A percentile compares a stretch with the other conserved stretches of the same genome.
Conservation (phyloP, 2,329 filamentous ascomycete genomes). For the Penicillium sp. region DNA sequence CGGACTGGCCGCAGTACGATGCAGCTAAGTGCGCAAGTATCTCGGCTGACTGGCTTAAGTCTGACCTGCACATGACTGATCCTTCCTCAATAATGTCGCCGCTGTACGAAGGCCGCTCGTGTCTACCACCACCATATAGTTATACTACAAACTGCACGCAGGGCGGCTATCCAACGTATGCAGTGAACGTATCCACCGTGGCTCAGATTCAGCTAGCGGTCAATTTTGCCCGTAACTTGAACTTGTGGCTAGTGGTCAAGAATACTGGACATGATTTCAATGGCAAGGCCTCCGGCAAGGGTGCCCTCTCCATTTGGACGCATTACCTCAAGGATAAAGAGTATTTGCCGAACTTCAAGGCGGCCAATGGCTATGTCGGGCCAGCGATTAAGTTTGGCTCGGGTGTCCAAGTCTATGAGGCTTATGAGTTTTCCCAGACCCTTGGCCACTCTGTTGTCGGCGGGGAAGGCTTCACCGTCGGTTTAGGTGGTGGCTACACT, state of each 20-base stretch:
- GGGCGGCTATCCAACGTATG: conserved; percentile 29
- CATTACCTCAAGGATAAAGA: conserved; percentile 22
- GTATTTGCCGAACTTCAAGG: conserved; percentile 34
- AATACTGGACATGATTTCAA: conserved; percentile 49
- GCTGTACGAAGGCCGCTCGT: conserved; percentile 21
- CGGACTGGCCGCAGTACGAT: conserved; percentile 33
- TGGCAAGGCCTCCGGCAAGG: conserved; percentile 58
- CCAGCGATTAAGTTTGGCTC: conserved; percentile 54
- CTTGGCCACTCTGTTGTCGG: conserved; percentile 51
- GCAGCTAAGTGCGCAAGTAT: conserved; percentile 32
- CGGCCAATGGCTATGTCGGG: conserved; percentile 46
- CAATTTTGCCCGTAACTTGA: conserved; percentile 19
- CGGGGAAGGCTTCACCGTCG: conserved; percentile 54
- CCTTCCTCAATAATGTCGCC: conserved; percentile 22
- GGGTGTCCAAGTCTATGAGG: conserved; percentile 50
- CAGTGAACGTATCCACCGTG: conserved; percentile 32
- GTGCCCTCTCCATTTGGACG: conserved; percentile 34
- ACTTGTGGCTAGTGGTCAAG: conserved; percentile 36
- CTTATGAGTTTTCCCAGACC: conserved; percentile 48
- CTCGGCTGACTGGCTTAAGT: conserved; percentile 26
- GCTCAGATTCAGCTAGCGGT: conserved; percentile 33
- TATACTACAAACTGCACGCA: conserved; percentile 22
- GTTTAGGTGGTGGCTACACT: conserved; percentile 45
- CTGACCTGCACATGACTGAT: conserved; percentile 15
- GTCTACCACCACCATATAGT: conserved; percentile 16